Evolutionary conservation across 2,329 filamentous ascomycete species (phyloP).

Genomic region (Paecilomyces sp.): DNA sequence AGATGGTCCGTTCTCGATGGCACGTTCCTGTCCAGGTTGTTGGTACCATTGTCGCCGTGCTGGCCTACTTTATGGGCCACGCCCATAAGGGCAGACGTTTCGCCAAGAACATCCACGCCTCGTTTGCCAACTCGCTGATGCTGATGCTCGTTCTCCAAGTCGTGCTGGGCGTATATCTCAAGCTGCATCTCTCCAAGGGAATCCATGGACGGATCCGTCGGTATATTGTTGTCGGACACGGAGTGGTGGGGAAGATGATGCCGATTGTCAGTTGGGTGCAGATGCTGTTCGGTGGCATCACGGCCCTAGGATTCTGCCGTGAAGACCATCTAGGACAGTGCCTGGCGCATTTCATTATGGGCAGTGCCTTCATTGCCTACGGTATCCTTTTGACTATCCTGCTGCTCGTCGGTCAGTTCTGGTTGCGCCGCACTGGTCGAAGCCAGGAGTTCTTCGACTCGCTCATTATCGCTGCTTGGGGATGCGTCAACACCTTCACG

Average conservation of each 20-base stretch:
- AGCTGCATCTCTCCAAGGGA: slow-evolving; percentile 78
- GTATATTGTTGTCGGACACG: slow-evolving; percentile 65
- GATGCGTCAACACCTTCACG: slow-evolving; percentile 95
- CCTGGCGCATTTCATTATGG: slow-evolving; percentile 97
- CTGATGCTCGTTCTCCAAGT: slow-evolving; percentile 71
- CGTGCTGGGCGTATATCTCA: slow-evolving; percentile 76
- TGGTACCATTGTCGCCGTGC: slow-evolving; percentile 66
- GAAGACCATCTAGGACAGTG: slow-evolving; percentile 89
- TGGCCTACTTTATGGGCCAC: slow-evolving; percentile 89
- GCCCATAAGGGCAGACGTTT: slow-evolving; percentile 86
- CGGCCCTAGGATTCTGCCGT: slow-evolving; percentile 84
- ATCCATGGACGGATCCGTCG: slow-evolving; percentile 71
- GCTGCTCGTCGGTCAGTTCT: slow-evolving; percentile 79
- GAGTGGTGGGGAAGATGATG: slow-evolving; percentile 77
- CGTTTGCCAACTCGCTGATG: slow-evolving; percentile 75
- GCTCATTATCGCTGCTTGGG: slow-evolving; percentile 85
- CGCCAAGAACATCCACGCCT: slow-evolving; percentile 68
- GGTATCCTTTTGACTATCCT: slow-evolving; percentile 81
- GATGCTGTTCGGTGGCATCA: slow-evolving; percentile 94
- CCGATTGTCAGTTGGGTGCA: slow-evolving; percentile 84
- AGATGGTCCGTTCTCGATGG: slow-evolving; percentile 88
- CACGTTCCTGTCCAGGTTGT: slow-evolving; percentile 82
- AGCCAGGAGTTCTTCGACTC: slow-evolving; percentile 98
- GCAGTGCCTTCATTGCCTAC: slow-evolving; percentile 90
- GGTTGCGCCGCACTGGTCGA: slow-evolving; percentile 72